Percentiles rank a stretch among this genome's conserved stretches.
Evolutionary conservation across 805 yeast species (phyloP).

Genomic region (Zygosaccharomyces kombuchaensis): DNA sequence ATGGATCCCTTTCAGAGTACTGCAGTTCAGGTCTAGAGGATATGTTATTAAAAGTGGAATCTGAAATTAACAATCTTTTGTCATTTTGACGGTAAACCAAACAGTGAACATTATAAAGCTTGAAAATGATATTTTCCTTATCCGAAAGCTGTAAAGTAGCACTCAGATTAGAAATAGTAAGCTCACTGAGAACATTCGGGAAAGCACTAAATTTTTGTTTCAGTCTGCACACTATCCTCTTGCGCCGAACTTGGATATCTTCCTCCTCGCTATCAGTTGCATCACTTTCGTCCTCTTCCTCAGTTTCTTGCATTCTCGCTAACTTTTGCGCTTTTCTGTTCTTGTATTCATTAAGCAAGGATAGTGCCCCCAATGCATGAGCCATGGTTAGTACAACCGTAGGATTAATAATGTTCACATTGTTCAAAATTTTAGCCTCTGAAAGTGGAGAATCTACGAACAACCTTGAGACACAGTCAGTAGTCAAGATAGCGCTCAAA

Average conservation of each 20-base stretch:
- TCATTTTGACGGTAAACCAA: slow-evolving; percentile 16
- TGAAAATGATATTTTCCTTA: slow-evolving; percentile 20
- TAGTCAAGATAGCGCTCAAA: slow-evolving; percentile 26
- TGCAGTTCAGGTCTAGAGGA: slow-evolving; percentile 11
- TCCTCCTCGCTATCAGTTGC: neutral
- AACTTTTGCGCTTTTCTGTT: neutral
- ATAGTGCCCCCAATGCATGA: slow-evolving; percentile 14
- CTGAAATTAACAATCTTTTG: slow-evolving; percentile 1
- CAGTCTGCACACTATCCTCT: neutral
- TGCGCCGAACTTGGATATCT: neutral
- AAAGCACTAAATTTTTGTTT: slow-evolving; percentile 7
- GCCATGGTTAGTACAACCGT: slow-evolving; percentile 24
- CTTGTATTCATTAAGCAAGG: slow-evolving; percentile 7
- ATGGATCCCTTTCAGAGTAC: slow-evolving; percentile 12
- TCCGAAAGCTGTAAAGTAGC: slow-evolving; percentile 22
- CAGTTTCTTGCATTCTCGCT: neutral
- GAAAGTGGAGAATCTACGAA: slow-evolving; percentile 16
- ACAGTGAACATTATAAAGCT: slow-evolving; percentile 22
- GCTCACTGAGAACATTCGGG: slow-evolving; percentile 25
- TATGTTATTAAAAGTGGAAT: slow-evolving; percentile 5
- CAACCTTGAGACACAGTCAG: slow-evolving; percentile 26
- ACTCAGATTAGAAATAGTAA: slow-evolving; percentile 25
- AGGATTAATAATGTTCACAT: slow-evolving; percentile 31
- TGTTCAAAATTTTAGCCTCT: slow-evolving; percentile 20
- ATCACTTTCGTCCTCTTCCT: neutral